Conservation (phyloP, 78 protist genomes). For the Dictyostelium purpureum region DNA sequence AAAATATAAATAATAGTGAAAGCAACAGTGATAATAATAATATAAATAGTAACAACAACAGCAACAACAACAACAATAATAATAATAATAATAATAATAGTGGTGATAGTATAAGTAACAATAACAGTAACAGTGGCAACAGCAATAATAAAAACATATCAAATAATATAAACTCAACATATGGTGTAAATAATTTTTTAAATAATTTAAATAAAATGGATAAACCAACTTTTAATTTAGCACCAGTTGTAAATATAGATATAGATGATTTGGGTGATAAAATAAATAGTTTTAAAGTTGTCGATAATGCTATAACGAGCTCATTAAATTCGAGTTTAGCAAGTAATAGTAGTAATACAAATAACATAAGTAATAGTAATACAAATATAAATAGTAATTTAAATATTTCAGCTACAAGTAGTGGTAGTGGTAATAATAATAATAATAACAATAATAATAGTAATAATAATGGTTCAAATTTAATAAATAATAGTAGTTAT, state of each 20-base stretch:
- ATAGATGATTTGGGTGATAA: slow-evolving; percentile 15
- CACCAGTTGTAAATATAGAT: background rate
- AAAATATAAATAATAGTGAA: background rate
- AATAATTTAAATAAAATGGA: background rate
- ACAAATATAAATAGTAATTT: background rate
- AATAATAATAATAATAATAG: background rate
- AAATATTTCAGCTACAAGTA: background rate
- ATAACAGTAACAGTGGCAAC: background rate
- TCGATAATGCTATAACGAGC: slow-evolving; percentile 7
- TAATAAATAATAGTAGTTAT: background rate
- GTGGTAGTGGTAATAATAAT: background rate
- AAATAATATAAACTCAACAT: background rate
- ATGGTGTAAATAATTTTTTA: background rate
- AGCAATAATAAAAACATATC: background rate
- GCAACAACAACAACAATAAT: background rate
- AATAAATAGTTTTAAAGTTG: slow-evolving; percentile 14
- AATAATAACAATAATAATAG: background rate
- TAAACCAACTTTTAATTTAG: background rate
- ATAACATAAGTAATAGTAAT: background rate
- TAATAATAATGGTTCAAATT: background rate
- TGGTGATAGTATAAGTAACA: background rate
- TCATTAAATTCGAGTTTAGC: background rate
- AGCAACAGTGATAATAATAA: background rate
- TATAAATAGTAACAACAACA: background rate
- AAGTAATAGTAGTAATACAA: background rate